Evolutionary conservation across 1,139 yeast species (phyloP), one percentile per base, ranked within the genome.

Genomic region (Pichia sp.): DNA sequence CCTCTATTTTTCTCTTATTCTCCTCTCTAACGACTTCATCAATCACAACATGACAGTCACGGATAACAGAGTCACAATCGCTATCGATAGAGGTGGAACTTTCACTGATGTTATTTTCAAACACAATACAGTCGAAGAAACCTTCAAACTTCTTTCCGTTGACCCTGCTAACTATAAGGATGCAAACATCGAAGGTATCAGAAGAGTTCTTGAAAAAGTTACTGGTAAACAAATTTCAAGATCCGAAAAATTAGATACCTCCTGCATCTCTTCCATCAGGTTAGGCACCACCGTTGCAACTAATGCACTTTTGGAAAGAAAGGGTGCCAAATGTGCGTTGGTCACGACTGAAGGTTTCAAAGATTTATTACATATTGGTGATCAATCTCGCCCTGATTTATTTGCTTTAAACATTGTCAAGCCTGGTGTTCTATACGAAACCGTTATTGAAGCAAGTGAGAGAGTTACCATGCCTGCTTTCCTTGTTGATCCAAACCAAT

Each of bases 171-270:
- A 86, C 60, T 87, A 87, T 55, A 63, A 67, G 8, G 96, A 87
- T 65, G 95, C 96, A 1, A 94, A 94, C 4, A 67, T 88, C 12
- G 96, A 87, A 60, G 96, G 95, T 6, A 84, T 87, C 33, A 67
- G 96, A 46, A 62, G 94, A 34, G 72, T 84, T 0, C 59, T 87
- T 41, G 91, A 82, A 52, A 59, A 62, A 24, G 72, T 71, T 39
- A 68, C 74, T 2, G 71, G 73, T 0, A 56, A 52, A 8, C 38
- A 55, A 8, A 79, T 81, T 30, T 72, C 80, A n/a, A 67, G 76
- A 35, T 53, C 55, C 22, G 45, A 60, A 41, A 63, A 64, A 16
- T 50, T 65, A 17, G 59, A 60, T 27, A 59, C 77, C 5, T 52
- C 67, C 0, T 51, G 54, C 8, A 74, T 77, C 13, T 72, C 69